These are phyloP conservation scores for Saccharum spontaneum DNA, from an alignment of 176 grass and related monocot species.

Conservation along the genomic window DNA sequence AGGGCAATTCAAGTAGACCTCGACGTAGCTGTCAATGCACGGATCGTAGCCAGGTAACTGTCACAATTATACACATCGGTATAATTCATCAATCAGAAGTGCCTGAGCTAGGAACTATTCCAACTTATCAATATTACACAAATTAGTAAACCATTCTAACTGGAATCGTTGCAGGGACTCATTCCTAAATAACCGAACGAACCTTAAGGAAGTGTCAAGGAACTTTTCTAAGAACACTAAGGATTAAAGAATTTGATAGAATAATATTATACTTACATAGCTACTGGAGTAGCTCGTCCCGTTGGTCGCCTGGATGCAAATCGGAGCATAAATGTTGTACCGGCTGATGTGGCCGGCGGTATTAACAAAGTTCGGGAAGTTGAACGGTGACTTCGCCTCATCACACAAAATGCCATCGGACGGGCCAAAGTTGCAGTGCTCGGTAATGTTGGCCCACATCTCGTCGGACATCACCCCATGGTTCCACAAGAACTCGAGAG, in stretches of 20 bases:
- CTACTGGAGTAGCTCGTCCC: background rate
- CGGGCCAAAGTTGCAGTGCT: slow-evolving; percentile 36
- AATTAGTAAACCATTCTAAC: too few relatives aligned
- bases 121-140: too few relatives aligned
- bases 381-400: background rate
- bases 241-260: too few relatives aligned
- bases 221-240: too few relatives aligned
- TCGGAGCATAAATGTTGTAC: slow-evolving; percentile 51
- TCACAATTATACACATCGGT: background rate
- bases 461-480: slow-evolving; percentile 54
- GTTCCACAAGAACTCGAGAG: slow-evolving; percentile 42
- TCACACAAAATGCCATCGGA: background rate
- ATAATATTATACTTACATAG: slow-evolving; percentile 8
- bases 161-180: too few relatives aligned
- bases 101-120: too few relatives aligned
- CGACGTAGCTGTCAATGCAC: background rate
- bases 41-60: slow-evolving; percentile 52
- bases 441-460: slow-evolving; percentile 32
- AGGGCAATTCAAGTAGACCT: slow-evolving; percentile 36
- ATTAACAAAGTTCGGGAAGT: background rate
- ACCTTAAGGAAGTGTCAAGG: too few relatives aligned
- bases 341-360: background rate
- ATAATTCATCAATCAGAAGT: background rate
- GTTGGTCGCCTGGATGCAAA: slow-evolving; percentile 8
- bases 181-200: too few relatives aligned